Conservation (phyloP, 2,329 filamentous ascomycete genomes). For the Lecanoromycetidae sp. region DNA sequence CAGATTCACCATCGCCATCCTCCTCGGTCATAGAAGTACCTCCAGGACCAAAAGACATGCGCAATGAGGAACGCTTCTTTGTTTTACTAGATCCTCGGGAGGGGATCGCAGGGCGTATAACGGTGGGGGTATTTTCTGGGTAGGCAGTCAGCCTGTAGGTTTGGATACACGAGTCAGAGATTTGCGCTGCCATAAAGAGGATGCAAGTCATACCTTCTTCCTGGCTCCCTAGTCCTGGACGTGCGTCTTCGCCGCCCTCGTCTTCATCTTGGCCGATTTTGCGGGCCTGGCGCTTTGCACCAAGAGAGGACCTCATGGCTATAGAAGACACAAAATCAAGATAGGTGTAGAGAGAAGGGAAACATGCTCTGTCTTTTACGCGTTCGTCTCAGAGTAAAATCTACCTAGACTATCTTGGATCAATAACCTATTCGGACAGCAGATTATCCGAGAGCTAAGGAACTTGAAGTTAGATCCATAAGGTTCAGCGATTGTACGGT, state of each 20-base stretch:
- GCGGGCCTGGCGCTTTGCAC: slow-evolving; percentile 54
- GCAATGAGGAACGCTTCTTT: slow-evolving; percentile 61
- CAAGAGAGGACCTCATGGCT: slow-evolving; percentile 49
- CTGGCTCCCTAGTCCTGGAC: slow-evolving; percentile 8
- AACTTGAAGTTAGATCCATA: no score
- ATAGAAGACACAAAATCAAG: no score
- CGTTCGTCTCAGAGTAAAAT: no score
- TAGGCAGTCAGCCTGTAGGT: slow-evolving; percentile 25
- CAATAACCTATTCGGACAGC: no score
- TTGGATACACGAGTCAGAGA: slow-evolving; percentile 22
- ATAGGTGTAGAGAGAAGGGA: no score
- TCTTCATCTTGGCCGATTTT: slow-evolving; percentile 65
- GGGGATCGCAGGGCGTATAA: slow-evolving; percentile 38
- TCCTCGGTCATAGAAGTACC: slow-evolving; percentile 43
- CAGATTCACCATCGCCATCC: slow-evolving; percentile 36
- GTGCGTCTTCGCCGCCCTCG: slow-evolving; percentile 32
- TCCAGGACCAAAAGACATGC: slow-evolving; percentile 63
- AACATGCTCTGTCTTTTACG: no score
- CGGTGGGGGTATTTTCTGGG: slow-evolving; percentile 35
- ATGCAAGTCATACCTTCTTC: slow-evolving; percentile 31
- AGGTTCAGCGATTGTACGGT: no score
- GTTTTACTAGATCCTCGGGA: slow-evolving; percentile 29
- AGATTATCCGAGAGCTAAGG: no score
- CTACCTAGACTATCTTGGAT: no score
- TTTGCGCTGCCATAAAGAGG: slow-evolving; percentile 21